Conservation (phyloP, 2,329 filamentous ascomycete genomes). For the Hymenoscyphus fructigenus region DNA sequence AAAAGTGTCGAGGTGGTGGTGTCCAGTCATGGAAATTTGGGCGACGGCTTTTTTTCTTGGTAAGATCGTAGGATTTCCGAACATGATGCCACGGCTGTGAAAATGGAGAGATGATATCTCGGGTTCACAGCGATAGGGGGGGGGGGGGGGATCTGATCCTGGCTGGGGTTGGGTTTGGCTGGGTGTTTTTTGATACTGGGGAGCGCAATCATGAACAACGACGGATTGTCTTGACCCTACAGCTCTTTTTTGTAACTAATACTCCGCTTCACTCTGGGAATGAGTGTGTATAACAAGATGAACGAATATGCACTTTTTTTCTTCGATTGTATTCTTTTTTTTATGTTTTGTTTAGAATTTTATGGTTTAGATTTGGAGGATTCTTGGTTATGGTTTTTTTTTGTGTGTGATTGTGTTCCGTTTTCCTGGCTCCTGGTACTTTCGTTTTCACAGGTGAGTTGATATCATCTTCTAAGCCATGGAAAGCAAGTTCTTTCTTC, state of each 20-base stretch:
- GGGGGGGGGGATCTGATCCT: background rate
- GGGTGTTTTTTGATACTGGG: constrained; percentile 1
- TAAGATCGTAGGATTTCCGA: background rate
- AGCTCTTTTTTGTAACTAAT: constrained; percentile 33
- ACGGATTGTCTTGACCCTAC: background rate
- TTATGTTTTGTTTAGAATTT: background rate
- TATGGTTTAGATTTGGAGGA: background rate
- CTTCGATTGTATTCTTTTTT: background rate
- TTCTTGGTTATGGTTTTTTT: background rate
- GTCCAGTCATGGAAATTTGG: background rate
- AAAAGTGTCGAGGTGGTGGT: background rate
- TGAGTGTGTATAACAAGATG: constrained; percentile 34
- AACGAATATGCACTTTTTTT: constrained; percentile 7
- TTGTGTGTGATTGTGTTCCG: background rate
- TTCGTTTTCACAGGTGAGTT: no score
- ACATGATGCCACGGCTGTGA: background rate
- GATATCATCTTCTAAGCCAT: no score
- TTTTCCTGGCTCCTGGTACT: no score
- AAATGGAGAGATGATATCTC: background rate
- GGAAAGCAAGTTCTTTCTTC: no score
- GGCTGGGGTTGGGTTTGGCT: background rate
- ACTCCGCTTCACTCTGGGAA: constrained; percentile 33
- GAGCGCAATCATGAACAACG: background rate
- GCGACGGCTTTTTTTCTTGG: background rate
- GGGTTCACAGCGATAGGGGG: background rate